Evolutionary conservation across 1,284 basidiomycete species (phyloP), one percentile per base, ranked within the genome.

Genomic region (Abortiporus biennis): DNA sequence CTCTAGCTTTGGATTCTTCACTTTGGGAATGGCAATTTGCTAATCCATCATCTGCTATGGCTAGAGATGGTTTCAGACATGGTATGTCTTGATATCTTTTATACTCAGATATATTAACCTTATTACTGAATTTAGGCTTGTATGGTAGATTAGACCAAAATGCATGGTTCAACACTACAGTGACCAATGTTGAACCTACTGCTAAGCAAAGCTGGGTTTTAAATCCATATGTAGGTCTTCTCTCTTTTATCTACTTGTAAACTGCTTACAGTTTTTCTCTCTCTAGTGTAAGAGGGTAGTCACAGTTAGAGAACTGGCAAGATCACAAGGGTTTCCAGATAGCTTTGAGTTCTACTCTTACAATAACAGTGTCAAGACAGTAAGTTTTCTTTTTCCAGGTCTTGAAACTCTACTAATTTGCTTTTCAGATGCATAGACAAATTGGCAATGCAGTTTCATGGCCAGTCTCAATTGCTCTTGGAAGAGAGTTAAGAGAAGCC

Each of bases 301-400:
- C 13, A 82, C 79, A 1, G 76, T 87, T 21, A 71, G 85, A 4
- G 85, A 88, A 55, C 66, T 85, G 11, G 85, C 85, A 9, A 67
- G 85, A 35, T 79, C 81, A 0, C 85, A 88, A 63, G 85, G 85
- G 0, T 85, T 89, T 54, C 80, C 85, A 0, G 85, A 88, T 48
- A 60, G 68, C 50, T 86, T 85, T 48, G 58, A 71, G 1, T 87
- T 88, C 48, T 51, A 69, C 41, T 66, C 82, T 1, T 48, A 67
- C 2, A 60, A 68, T 3, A 54, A 72, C 25, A 72, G 70, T 36
- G 67, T 85, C 9, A 65, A 72, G 25, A 82, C 77, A 1, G 85
- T 86, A 47, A 49, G 80, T 65, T 1, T 13, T 16, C 20, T 20
- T n/a, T 13, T 21, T 2, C 5, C 5, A 15, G n/a, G 24, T 27